These are phyloP conservation scores for Rhodotorula kratochvilovae DNA, from an alignment of 768 basidiomycete genomes.

Conservation along the genomic window DNA sequence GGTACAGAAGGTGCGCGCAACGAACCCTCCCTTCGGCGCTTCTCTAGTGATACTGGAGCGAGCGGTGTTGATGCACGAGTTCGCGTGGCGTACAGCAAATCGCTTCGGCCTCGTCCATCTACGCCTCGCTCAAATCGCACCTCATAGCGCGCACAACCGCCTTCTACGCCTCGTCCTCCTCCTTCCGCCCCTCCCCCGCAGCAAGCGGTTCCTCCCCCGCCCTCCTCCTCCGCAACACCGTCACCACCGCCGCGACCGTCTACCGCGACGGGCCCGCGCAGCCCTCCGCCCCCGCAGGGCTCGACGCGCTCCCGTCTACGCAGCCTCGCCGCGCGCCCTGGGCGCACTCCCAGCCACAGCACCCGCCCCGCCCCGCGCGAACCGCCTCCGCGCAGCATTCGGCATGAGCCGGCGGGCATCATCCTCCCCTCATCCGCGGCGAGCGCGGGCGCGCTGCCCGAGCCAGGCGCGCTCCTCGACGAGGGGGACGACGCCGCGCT, in stretches of 20 bases:
- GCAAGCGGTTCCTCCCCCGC: background rate
- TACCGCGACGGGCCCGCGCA: background rate
- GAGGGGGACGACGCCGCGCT: background rate
- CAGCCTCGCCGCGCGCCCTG: background rate
- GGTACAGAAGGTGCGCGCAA: background rate
- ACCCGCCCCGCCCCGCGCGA: background rate
- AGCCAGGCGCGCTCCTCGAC: background rate
- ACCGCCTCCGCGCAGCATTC: background rate
- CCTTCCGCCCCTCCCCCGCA: background rate
- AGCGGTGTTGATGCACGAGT: background rate
- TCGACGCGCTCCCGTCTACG: background rate
- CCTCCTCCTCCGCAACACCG: conserved; percentile 34
- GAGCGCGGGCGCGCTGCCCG: background rate
- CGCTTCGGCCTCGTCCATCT: background rate
- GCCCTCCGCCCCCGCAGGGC: background rate
- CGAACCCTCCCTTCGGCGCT: background rate
- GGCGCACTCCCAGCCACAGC: background rate
- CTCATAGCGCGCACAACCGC: conserved; percentile 4
- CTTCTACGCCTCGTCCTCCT: conserved; percentile 1
- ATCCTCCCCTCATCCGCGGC: background rate
- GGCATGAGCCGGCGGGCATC: background rate
- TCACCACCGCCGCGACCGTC: conserved; percentile 8
- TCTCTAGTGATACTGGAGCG: too few relatives aligned
- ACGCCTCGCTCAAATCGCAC: background rate
- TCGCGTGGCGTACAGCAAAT: too few relatives aligned